Evolutionary conservation across 768 basidiomycete species (phyloP), one percentile per base, ranked within the genome.

Genomic region (Collybia mongolica): DNA sequence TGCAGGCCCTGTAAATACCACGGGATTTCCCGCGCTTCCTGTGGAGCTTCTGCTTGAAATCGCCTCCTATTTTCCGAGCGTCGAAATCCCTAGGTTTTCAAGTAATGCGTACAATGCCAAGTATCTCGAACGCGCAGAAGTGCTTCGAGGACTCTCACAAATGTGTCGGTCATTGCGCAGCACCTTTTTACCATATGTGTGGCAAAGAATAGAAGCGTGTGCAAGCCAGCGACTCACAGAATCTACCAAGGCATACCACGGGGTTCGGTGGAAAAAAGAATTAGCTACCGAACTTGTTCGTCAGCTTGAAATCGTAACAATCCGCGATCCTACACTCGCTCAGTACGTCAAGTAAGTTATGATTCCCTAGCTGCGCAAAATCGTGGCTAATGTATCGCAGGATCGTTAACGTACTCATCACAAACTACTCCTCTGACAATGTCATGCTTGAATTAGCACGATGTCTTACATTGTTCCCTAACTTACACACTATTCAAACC

Each of bases 21-120:
- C 32, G 14, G 61, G 62, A 0, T 40, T 65, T 20, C 52, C 58
- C 11, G 53, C 47, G 7, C 47, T 66, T 15, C 60, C 63, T 2
- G 48, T 56, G 20, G 66, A 68, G 36, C 44, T 66, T 5, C 54
- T 64, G 9, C 49, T 62, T 2, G 61, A 65, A 26, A 65, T 65
- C 20, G 20, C 57, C 5, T 59, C 59, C 12, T 28, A 62, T 38
- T 22, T 61, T 26, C 54, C 61, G 5, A 40, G 43, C 2, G 38
- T 58, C 26, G 56, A 58, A 2, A 28, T 61, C 1, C 61, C 66
- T 17, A 37, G 35, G 15, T 18, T 11, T 7, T 29, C 2, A 3
- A n/a, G 37, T 14, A 20, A 28, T 5, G n/a, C 51, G 23, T 38
- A 37, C 19, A 9, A 12, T 7, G 22, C 15, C 15, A 3, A 7